Conservation (phyloP, 164 flowering plant genomes). For the Vitis cinerea region DNA sequence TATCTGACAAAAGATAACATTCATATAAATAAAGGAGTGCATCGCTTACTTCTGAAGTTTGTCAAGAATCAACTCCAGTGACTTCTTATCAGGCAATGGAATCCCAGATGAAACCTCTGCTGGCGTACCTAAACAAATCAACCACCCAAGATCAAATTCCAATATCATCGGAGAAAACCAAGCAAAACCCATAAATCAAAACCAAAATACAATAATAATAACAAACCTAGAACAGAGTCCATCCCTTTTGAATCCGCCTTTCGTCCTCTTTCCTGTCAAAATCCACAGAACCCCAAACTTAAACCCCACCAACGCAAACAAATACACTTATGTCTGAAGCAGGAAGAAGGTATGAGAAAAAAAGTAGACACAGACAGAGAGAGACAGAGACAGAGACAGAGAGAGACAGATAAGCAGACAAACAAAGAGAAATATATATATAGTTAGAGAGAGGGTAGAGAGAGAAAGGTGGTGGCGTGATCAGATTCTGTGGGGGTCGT, state of each 20-base stretch:
- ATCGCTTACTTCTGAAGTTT: constrained; percentile 82
- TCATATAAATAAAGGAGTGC: neutral
- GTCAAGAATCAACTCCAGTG: constrained; percentile 79
- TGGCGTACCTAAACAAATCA: constrained; percentile 45
- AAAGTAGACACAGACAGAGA: constrained; percentile 7
- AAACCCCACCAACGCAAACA: neutral
- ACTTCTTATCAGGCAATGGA: constrained; percentile 73
- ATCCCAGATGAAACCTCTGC: constrained; percentile 20
- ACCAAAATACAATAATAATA: neutral
- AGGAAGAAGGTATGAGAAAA: too few relatives aligned
- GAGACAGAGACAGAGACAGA: constrained; percentile 17
- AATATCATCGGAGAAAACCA: neutral
- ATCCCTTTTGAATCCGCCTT: constrained; percentile 24
- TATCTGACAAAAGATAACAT: neutral
- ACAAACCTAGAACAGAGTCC: constrained; percentile 50
- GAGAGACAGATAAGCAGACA: neutral
- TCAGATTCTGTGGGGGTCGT: constrained; percentile 47
- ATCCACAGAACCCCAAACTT: constrained; percentile 5
- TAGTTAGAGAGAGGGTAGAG: constrained; percentile 22
- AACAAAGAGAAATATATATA: constrained; percentile 17
- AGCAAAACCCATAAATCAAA: constrained; percentile 8
- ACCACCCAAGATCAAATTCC: neutral
- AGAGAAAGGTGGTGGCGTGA: constrained; percentile 34
- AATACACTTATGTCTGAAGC: neutral
- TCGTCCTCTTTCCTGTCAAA: constrained; percentile 36